These are phyloP conservation scores for Leccinum broughii DNA, from an alignment of 768 basidiomycete genomes.

Conservation along the genomic window DNA sequence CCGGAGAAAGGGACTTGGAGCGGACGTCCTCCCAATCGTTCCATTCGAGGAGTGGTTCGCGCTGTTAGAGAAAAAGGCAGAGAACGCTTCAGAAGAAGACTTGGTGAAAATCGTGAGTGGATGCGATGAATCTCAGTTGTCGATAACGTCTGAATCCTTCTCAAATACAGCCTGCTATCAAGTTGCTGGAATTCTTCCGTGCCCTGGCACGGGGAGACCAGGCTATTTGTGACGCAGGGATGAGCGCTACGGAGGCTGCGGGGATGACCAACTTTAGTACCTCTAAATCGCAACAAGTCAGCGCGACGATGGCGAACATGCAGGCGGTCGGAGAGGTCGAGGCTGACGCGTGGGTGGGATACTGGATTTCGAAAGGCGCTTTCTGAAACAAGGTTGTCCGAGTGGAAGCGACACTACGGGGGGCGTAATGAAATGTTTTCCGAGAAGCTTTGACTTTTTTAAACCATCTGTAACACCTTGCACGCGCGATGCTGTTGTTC, in stretches of 20 bases:
- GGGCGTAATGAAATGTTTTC: too few relatives aligned
- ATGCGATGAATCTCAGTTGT: neutral
- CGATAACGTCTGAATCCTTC: neutral
- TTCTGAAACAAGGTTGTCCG: neutral
- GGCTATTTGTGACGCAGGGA: neutral
- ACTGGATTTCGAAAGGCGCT: conserved; percentile 5
- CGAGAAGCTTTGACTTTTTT: too few relatives aligned
- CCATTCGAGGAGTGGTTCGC: conserved; percentile 39
- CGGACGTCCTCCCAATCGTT: conserved; percentile 29
- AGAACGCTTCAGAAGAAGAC: conserved; percentile 26
- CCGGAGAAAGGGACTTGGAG: conserved; percentile 5
- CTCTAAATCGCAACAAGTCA: conserved; percentile 11
- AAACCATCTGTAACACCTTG: too few relatives aligned
- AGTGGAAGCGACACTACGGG: neutral
- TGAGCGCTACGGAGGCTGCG: conserved; percentile 13
- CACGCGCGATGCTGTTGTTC: too few relatives aligned
- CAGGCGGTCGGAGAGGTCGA: conserved; percentile 24
- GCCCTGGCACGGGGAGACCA: conserved; percentile 22
- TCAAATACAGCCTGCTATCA: conserved; percentile 33
- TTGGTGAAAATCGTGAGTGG: conserved; percentile 34
- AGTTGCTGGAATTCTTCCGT: conserved; percentile 37
- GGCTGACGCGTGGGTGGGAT: conserved; percentile 27
- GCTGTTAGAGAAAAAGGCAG: conserved; percentile 23
- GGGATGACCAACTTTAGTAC: conserved; percentile 27
- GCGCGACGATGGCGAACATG: conserved; percentile 29